These are phyloP conservation scores for Plasmopara muralis DNA, from an alignment of 352 stramenopile genomes.

Conservation along the genomic window DNA sequence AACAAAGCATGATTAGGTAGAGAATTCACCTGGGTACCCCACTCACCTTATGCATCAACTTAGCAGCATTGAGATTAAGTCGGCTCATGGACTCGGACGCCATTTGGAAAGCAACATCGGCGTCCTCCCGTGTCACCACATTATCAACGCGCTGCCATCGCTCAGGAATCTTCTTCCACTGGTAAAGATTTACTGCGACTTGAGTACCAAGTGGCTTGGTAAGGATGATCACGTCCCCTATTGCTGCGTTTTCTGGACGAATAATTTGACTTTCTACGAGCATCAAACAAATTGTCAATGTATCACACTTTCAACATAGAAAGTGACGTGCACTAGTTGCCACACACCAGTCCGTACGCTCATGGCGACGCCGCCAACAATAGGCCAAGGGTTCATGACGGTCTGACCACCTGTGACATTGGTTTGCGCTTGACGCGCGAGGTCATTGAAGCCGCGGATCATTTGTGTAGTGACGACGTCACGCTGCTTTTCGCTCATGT, in stretches of 20 bases:
- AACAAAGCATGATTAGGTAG: not conserved
- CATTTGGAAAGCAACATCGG: conserved; percentile 86
- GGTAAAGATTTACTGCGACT: conserved; percentile 90
- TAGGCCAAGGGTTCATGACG: conserved; percentile 94
- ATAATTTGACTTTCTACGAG: conserved; percentile 76
- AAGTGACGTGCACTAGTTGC: not conserved
- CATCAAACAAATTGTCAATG: not conserved
- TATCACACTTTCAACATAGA: not conserved
- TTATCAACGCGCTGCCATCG: conserved; percentile 73
- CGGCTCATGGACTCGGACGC: conserved; percentile 91
- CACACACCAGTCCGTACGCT: conserved; percentile 67
- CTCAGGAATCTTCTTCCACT: conserved; percentile 85
- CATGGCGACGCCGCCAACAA: conserved; percentile 92
- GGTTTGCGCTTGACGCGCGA: conserved; percentile 78
- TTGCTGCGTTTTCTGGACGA: conserved; percentile 80
- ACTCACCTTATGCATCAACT: conserved; percentile 84
- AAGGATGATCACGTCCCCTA: conserved; percentile 89
- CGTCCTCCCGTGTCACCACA: conserved; percentile 51
- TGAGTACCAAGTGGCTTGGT: conserved; percentile 94
- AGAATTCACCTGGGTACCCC: not conserved
- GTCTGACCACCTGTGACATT: conserved; percentile 93
- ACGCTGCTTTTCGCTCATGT: conserved; percentile 89
- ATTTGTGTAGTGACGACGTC: conserved; percentile 91
- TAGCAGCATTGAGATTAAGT: conserved; percentile 87
- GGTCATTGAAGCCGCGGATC: conserved; percentile 92